Percentiles rank a stretch among this genome's conserved stretches.
Conservation (phyloP, 2,329 filamentous ascomycete species). For the Trichoderma sp. region DNA sequence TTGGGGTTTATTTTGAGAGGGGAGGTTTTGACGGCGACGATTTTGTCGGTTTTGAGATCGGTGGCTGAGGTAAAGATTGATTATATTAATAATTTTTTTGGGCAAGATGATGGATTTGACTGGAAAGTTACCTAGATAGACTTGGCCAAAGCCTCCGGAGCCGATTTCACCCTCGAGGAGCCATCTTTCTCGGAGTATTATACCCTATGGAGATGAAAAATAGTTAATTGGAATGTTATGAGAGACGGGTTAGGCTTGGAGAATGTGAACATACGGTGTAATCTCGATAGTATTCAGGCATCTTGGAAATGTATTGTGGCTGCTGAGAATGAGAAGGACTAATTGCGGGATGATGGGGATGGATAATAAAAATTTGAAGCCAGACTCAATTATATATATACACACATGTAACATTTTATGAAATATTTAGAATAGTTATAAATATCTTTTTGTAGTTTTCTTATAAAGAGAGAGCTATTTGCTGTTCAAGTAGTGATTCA, state of each 20-base stretch:
- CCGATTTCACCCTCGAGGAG: constrained; percentile 22
- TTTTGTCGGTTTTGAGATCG: constrained; percentile 35
- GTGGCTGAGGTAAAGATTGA: constrained; percentile 28
- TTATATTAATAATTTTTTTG: not conserved
- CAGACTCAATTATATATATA: not conserved
- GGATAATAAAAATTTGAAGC: not conserved
- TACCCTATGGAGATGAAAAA: not conserved
- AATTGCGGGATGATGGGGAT: not conserved
- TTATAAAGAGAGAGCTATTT: not conserved
- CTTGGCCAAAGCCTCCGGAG: constrained; percentile 22
- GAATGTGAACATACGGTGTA: not conserved
- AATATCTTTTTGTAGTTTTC: not conserved
- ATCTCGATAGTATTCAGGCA: not conserved
- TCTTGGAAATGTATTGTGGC: not conserved
- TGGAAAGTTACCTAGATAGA: constrained; percentile 20
- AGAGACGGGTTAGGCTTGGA: not conserved
- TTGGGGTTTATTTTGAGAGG: not conserved
- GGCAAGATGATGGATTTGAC: not conserved
- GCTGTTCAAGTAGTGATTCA: not conserved
- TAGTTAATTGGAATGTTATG: not conserved
- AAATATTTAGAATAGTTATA: not conserved
- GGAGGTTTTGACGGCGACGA: constrained; percentile 42
- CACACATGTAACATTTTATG: not conserved
- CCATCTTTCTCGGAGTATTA: not conserved
- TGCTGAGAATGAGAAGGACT: not conserved